Evolutionary conservation across 2,329 filamentous ascomycete genomes (phyloP).

Genomic region (Aureobasidium sp.): DNA sequence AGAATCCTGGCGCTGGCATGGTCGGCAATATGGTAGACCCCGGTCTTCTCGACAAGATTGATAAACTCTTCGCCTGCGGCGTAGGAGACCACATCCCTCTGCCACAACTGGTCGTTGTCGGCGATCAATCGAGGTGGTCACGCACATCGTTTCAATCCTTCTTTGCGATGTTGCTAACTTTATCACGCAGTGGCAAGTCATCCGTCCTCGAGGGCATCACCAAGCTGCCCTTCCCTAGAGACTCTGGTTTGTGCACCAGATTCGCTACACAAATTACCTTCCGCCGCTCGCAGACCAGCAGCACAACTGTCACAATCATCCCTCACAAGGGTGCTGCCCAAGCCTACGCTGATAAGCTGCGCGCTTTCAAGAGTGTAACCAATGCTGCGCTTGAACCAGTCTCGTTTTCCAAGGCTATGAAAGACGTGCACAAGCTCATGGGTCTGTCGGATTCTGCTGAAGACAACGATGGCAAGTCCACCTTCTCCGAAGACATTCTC

Average conservation of each 20-base stretch:
- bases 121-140: constrained; percentile 44
- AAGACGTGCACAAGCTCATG: constrained; percentile 23
- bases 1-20: background rate
- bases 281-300: constrained; percentile 4
- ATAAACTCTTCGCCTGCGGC: constrained; percentile 46
- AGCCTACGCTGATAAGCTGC: constrained; percentile 30
- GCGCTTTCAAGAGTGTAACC: constrained; percentile 10
- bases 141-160: constrained; percentile 21
- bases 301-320: constrained; percentile 24
- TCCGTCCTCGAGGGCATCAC: constrained; percentile 59
- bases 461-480: constrained; percentile 14
- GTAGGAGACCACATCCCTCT: constrained; percentile 28
- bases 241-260: constrained; percentile 47
- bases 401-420: constrained; percentile 22
- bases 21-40: constrained; percentile 9
- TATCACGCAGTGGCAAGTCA: constrained; percentile 44
- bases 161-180: background rate
- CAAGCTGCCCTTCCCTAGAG: constrained; percentile 49
- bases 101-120: constrained; percentile 47
- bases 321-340: constrained; percentile 23
- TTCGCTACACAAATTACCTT: constrained; percentile 19
- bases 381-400: constrained; percentile 22
- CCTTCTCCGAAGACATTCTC: constrained; percentile 27
- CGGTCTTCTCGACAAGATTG: constrained; percentile 47
- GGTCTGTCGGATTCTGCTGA: constrained; percentile 13